phyloP scores from a whole-genome alignment of 257 asterid genomes.

The Rhazya stricta region DNA sequence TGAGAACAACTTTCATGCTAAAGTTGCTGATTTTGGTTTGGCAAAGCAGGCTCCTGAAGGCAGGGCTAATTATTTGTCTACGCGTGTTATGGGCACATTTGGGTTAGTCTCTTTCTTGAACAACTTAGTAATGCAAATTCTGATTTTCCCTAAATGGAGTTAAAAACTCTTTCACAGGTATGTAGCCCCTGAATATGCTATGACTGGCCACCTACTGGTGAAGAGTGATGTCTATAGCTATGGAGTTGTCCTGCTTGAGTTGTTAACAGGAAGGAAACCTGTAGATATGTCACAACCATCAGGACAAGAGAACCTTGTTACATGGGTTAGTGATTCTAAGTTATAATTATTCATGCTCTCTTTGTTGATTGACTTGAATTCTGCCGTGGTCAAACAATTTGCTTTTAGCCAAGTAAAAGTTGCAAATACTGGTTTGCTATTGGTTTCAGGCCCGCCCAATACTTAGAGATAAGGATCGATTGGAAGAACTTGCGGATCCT shows the following conservation, averaged over 20 bases:
- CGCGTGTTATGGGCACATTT: slow-evolving; percentile 99
- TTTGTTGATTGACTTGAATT: neutral
- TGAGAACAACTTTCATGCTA: slow-evolving; percentile 84
- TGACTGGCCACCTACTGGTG: slow-evolving; percentile 96
- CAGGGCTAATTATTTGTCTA: slow-evolving; percentile 74
- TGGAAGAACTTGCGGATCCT: slow-evolving; percentile 88
- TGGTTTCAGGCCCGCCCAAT: slow-evolving; percentile 82
- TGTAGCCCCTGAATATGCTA: slow-evolving; percentile 97
- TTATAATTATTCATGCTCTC: neutral
- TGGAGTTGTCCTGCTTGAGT: slow-evolving; percentile 93
- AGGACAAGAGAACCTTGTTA: slow-evolving; percentile 94
- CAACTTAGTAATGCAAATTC: neutral
- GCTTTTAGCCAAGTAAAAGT: slow-evolving; percentile 3
- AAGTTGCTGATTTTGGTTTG: slow-evolving; percentile 98
- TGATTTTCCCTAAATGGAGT: slow-evolving; percentile 14
- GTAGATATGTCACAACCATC: slow-evolving; percentile 97
- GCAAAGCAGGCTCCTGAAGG: slow-evolving; percentile 99
- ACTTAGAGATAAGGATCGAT: slow-evolving; percentile 71
- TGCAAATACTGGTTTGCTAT: neutral
- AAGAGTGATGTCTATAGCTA: slow-evolving; percentile 98
- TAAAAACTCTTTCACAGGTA: slow-evolving; percentile 42
- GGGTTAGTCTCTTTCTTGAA: slow-evolving; percentile 53
- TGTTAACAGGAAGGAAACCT: slow-evolving; percentile 89
- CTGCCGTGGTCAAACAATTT: neutral
- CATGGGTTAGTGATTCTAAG: slow-evolving; percentile 52